Base-by-base conservation (phyloP, 1,284 basidiomycete genomes). In the Marasmius oreades region DNA sequence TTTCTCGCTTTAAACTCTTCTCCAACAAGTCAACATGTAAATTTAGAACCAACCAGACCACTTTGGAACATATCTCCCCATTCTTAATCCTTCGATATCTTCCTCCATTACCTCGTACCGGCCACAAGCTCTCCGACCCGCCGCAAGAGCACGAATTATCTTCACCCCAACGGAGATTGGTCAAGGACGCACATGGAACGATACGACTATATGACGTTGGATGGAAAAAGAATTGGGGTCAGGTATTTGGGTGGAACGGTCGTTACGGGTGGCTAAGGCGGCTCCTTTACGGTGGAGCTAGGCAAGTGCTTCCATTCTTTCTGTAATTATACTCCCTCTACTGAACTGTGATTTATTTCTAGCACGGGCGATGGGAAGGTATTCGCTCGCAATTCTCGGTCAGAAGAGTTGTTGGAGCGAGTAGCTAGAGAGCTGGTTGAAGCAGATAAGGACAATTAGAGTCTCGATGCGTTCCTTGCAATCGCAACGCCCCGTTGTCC, bases 41-140 rank as follows among this genome's bases (percentile, higher is more conserved):
- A 33, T 52, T 18, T 63, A 93, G 91, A 26, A 90, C 88, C 45
- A 95, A 95, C 68, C 88, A 92, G 69, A 93, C 92, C 3, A 95
- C 92, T 0, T 64, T 94, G 28, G 93, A 95, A 67, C 80, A 86
- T 59, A 79, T 94, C 37, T 84, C 90, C 0, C 89, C 90, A 2
- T 91, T 89, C 66, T 73, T 89, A 28, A 78, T 92, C 10, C 76
- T 92, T 50, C 82, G 85, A 54, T 73, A 88, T 64, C 73, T 92
- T 33, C 85, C 88, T 36, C 77, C 79, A 5, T 72, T 88, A 8
- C 82, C 83, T 36, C 69, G 64, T 7, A 69, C 74, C 16, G 73
- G 71, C 8, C 78, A 78, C 61, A 72, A 69, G 44, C 73, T 87
- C 34, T 88, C 86, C 1, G 75, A 84, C 61, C 86, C 86, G 16